These are phyloP conservation scores for Cryphonectria carpinicola DNA, from an alignment of 2,329 filamentous ascomycete species.

Conservation along the genomic window DNA sequence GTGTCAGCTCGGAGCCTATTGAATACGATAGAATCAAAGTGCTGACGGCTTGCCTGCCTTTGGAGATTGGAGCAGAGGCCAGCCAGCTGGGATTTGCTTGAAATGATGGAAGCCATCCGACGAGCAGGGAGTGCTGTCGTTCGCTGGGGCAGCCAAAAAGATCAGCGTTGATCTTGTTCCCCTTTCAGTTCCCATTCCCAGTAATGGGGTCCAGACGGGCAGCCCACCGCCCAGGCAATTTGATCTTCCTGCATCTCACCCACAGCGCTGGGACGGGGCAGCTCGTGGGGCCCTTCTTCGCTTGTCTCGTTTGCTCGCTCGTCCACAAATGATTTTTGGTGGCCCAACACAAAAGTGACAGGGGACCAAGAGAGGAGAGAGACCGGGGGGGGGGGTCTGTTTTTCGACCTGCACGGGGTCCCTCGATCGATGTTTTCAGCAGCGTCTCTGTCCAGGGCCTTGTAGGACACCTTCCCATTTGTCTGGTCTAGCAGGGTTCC, in stretches of 20 bases:
- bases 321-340: neutral
- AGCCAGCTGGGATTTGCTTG: slow-evolving; percentile 6
- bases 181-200: neutral
- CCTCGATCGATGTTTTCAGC: slow-evolving; percentile 3
- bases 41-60: neutral
- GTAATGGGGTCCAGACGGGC: neutral
- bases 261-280: slow-evolving; percentile 11
- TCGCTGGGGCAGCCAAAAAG: neutral
- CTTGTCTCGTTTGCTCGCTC: neutral
- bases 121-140: neutral
- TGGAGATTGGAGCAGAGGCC: neutral
- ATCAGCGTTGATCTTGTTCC: neutral
- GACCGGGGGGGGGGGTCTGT: neutral
- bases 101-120: neutral
- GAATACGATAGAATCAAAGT: slow-evolving; percentile 5
- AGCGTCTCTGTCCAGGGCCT: neutral
- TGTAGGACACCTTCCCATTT: slow-evolving; percentile 11
- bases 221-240: neutral
- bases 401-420: neutral
- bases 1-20: neutral
- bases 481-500: slow-evolving; percentile 11
- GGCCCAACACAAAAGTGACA: neutral
- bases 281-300: neutral
- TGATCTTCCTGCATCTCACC: slow-evolving; percentile 10
- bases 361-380: neutral